Evolutionary conservation across 2,329 filamentous ascomycete species (phyloP), one percentile per base, ranked within the genome.

Genomic region (Zelopaecilomyces penicillatus): DNA sequence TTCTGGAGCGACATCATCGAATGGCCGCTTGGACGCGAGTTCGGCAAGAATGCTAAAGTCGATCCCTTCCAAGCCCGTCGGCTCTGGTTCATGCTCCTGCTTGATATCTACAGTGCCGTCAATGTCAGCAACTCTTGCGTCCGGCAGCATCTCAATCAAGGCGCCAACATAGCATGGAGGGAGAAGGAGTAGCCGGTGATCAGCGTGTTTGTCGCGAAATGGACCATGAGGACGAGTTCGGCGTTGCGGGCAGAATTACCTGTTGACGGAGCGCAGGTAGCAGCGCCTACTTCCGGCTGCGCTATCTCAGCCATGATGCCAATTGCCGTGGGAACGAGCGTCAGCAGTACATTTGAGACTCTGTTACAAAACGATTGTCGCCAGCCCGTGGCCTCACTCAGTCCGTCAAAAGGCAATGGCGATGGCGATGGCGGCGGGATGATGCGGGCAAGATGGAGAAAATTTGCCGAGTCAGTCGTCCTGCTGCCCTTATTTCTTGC

Each of bases 291-390:
- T 48, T 62, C 56, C 52, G 61, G 57, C 54, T 63, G 65, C 53
- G 62, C 64, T 54, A 64, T 57, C 60, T 67, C 65, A 59, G 64
- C 65, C 65, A 68, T 68, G 52, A 53, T 65, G 61, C 56, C 56
- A 58, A 54, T 58, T 54, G 55, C 53, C 51, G 54, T 51, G 51
- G 47, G 48, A 54, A 55, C 54, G 50, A 31, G 34, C 37, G 43
- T 48, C 53, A 52, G 53, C 50, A 39, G 43, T 37, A 44, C 53
- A 56, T 54, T 50, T 50, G 51, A 42, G 46, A 39, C 41, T 42
- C 46, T 42, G 47, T 50, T 44, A 50, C 50, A 48, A 48, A 40
- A 47, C 49, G 52, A 39, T 41, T 30, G 11, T 43, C 27, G 46
- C 42, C 29, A 33, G 37, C 29, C 35, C 36, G 43, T 28, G 36